phyloP scores from a whole-genome alignment of 176 grass and related monocot species.

The Oryza glumipatula region DNA sequence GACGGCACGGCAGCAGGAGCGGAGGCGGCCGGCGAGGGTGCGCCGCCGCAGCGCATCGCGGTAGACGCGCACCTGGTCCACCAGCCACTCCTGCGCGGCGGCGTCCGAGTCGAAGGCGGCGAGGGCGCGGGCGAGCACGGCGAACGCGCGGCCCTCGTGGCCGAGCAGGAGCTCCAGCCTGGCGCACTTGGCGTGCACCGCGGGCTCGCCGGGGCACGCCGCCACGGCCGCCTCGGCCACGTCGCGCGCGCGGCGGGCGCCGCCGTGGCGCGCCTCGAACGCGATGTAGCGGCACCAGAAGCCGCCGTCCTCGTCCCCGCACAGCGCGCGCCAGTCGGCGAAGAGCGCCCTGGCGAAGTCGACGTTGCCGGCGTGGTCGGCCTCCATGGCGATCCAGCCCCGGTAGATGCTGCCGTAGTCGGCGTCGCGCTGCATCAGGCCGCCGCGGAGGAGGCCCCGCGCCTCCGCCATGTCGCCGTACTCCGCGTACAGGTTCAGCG shows the following conservation, averaged over 20 bases:
- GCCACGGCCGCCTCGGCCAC: neutral
- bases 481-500: neutral
- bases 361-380: neutral
- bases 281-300: conserved; percentile 27
- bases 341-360: neutral
- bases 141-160: too few species aligned
- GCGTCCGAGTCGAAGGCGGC: neutral
- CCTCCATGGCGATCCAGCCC: conserved; percentile 30
- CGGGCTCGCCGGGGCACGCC: neutral
- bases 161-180: neutral
- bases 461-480: neutral
- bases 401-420: neutral
- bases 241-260: neutral
- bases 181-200: neutral
- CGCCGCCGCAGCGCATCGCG: neutral
- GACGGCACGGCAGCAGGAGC: too few species aligned
- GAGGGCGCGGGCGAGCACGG: neutral
- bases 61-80: neutral
- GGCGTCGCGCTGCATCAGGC: neutral
- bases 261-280: conserved; percentile 3
- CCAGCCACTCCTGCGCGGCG: neutral
- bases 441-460: neutral
- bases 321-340: neutral
- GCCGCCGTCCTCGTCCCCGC: neutral
- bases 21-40: too few species aligned